Conservation (phyloP, 768 basidiomycete species). For the Tulasnella sp. region DNA sequence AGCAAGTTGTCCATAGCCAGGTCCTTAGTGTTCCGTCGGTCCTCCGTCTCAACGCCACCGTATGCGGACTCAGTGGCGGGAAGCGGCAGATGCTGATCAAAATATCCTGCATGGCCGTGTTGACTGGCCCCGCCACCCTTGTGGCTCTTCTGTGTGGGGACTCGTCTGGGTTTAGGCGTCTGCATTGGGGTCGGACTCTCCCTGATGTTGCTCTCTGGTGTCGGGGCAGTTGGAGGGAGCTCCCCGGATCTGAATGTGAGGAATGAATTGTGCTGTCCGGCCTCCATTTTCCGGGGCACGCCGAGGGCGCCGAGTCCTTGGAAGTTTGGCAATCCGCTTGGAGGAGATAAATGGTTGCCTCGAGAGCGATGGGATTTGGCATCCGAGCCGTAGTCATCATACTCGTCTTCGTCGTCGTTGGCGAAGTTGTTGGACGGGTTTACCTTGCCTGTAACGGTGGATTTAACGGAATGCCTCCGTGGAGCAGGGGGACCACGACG, state of each 20-base stretch:
- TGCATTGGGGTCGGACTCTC: not conserved
- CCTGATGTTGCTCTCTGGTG: not conserved
- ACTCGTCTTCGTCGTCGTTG: conserved; percentile 19
- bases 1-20: conserved; percentile 12
- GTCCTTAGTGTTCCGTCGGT: not conserved
- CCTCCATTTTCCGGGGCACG: not conserved
- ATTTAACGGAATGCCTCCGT: conserved; percentile 16
- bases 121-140: conserved; percentile 19
- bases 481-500: not conserved
- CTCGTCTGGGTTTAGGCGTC: conserved; percentile 15
- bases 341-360: not conserved
- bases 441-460: conserved; percentile 23
- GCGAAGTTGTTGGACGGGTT: conserved; percentile 27
- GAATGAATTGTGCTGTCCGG: conserved; percentile 1
- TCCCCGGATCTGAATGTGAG: conserved; percentile 19
- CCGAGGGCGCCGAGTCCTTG: not conserved
- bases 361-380: conserved; percentile 13
- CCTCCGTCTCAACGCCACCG: not conserved
- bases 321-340: not conserved
- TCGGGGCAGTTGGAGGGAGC: not conserved
- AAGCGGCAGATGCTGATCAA: not conserved
- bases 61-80: not conserved
- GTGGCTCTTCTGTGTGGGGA: conserved; percentile 13
- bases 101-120: not conserved
- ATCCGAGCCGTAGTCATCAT: not conserved